Evolutionary conservation across 371 early-diverging fungal species (phyloP).

Genomic region (Mucor velutinosus): DNA sequence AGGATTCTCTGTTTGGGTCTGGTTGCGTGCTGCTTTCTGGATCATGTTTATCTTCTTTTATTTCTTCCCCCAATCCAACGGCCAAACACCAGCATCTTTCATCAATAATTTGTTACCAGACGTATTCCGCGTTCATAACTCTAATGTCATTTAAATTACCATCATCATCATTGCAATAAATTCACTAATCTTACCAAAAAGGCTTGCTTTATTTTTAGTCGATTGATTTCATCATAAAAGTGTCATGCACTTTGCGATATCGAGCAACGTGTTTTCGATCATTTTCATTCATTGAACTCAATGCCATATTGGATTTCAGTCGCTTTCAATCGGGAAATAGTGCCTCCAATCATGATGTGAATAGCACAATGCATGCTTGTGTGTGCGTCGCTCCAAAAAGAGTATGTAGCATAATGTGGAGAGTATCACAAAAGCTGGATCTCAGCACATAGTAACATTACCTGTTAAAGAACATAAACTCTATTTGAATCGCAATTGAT

Average conservation of each 20-base stretch:
- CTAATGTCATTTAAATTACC: neutral
- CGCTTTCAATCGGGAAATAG: too few species aligned
- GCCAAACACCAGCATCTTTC: conserved; percentile 38
- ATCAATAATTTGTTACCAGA: conserved; percentile 28
- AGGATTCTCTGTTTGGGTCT: neutral
- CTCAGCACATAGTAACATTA: neutral
- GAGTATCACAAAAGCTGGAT: neutral
- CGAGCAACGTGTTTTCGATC: too few species aligned
- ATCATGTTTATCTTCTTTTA: conserved; percentile 9
- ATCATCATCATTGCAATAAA: too few species aligned
- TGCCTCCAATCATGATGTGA: too few species aligned
- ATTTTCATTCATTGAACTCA: too few species aligned
- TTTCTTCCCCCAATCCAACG: conserved; percentile 7
- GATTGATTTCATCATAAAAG: too few species aligned
- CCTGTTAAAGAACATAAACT: neutral
- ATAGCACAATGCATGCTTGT: too few species aligned
- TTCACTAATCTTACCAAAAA: too few species aligned
- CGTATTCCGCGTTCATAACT: neutral
- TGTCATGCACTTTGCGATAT: too few species aligned
- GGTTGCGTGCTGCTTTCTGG: neutral
- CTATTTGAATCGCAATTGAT: neutral
- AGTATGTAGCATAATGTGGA: neutral
- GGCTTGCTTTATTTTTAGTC: too few species aligned
- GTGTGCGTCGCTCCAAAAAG: too few species aligned
- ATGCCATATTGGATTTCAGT: too few species aligned